phyloP scores from a whole-genome alignment of 352 stramenopile species.

The Phytophthora agathidicida region DNA sequence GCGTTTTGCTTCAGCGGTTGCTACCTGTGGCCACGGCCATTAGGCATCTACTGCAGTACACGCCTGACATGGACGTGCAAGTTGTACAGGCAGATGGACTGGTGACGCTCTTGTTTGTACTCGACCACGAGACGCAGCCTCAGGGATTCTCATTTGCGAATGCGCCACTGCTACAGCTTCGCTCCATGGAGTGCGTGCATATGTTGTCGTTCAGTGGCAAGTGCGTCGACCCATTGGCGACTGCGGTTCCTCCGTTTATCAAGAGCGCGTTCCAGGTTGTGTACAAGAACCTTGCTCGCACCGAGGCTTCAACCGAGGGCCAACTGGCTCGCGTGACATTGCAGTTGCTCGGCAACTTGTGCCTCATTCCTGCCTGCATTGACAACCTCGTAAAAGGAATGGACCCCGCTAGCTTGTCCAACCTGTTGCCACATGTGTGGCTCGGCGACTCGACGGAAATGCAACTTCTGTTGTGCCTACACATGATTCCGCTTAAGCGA shows the following conservation, averaged over 20 bases:
- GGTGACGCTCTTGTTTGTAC: slow-evolving; percentile 69
- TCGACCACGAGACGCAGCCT: slow-evolving; percentile 85
- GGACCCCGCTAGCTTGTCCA: slow-evolving; percentile 74
- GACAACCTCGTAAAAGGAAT: slow-evolving; percentile 90
- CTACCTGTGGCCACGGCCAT: slow-evolving; percentile 82
- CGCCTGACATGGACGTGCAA: slow-evolving; percentile 83
- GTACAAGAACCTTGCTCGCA: slow-evolving; percentile 82
- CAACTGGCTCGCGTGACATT: slow-evolving; percentile 81
- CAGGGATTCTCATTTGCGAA: slow-evolving; percentile 81
- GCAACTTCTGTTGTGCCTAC: slow-evolving; percentile 82
- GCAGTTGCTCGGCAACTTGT: slow-evolving; percentile 86
- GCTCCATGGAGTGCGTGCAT: slow-evolving; percentile 88
- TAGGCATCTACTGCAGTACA: slow-evolving; percentile 83
- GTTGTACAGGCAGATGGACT: slow-evolving; percentile 80
- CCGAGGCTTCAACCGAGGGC: slow-evolving; percentile 80
- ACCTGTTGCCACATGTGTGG: slow-evolving; percentile 78
- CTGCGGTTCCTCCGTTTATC: slow-evolving; percentile 81
- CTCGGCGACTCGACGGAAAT: slow-evolving; percentile 81
- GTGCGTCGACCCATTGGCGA: slow-evolving; percentile 77
- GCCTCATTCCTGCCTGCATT: slow-evolving; percentile 84
- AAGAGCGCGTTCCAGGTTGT: slow-evolving; percentile 87
- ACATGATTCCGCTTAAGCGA: slow-evolving; percentile 90
- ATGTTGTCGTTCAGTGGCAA: slow-evolving; percentile 89
- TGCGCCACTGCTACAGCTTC: slow-evolving; percentile 76
- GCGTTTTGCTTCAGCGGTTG: slow-evolving; percentile 71